Percentiles rank a stretch among this genome's conserved stretches.
Evolutionary conservation across 345 rosid species (phyloP).

Genomic region (Populus pruinosa): DNA sequence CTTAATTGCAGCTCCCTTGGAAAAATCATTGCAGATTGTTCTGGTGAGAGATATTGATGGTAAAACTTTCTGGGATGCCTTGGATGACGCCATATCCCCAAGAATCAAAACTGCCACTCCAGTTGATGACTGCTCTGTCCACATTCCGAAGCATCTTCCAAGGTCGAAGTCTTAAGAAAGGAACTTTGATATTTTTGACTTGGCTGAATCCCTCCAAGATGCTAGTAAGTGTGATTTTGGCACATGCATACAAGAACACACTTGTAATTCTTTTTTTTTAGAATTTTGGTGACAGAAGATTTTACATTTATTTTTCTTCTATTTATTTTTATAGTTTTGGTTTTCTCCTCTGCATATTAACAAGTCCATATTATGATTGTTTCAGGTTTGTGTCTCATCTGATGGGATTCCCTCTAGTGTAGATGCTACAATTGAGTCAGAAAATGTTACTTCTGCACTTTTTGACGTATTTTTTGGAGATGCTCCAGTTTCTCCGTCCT

Average conservation of each 20-base stretch:
- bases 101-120: constrained; percentile 55
- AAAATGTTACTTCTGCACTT: constrained; percentile 52
- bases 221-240: constrained; percentile 50
- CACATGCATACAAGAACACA: neutral
- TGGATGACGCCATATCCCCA: constrained; percentile 71
- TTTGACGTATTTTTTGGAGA: constrained; percentile 77
- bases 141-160: constrained; percentile 63
- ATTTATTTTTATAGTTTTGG: neutral
- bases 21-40: constrained; percentile 74
- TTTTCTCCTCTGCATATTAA: neutral
- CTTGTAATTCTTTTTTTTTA: neutral
- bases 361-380: neutral
- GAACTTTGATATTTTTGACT: constrained; percentile 65
- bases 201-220: constrained; percentile 66
- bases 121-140: constrained; percentile 59
- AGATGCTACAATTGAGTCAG: constrained; percentile 62
- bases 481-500: constrained; percentile 74
- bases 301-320: neutral
- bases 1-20: constrained; percentile 45
- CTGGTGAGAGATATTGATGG: constrained; percentile 95
- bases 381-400: constrained; percentile 63
- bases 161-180: constrained; percentile 65
- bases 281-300: neutral
- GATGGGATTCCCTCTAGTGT: constrained; percentile 47
- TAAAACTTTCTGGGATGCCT: constrained; percentile 89